Conservation (phyloP, 495 filamentous ascomycete genomes). For the Neurospora discreta region DNA sequence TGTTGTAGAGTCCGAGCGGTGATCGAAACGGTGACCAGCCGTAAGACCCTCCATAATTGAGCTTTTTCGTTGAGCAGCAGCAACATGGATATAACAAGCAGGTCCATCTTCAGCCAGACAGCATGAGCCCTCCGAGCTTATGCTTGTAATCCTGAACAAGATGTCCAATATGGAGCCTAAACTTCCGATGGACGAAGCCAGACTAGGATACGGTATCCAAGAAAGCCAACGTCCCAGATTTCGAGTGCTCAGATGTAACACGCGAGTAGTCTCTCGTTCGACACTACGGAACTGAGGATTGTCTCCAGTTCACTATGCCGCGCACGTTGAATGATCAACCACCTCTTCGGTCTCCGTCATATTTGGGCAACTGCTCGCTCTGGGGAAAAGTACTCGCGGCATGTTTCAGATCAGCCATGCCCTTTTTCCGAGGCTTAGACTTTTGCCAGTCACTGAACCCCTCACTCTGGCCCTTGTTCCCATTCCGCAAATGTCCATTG, state of each 20-base stretch:
- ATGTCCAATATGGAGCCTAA: slow-evolving; percentile 16
- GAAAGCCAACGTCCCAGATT: slow-evolving; percentile 7
- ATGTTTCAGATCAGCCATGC: slow-evolving; percentile 22
- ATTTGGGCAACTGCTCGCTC: slow-evolving; percentile 38
- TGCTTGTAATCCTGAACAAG: slow-evolving; percentile 14
- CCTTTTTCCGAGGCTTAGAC: slow-evolving; percentile 38
- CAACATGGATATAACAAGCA: neutral
- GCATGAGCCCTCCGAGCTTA: slow-evolving; percentile 1
- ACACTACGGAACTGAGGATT: neutral
- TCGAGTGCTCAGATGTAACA: neutral
- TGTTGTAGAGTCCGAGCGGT: neutral
- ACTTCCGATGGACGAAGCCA: slow-evolving; percentile 5
- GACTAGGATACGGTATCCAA: slow-evolving; percentile 17
- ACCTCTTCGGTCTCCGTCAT: slow-evolving; percentile 42
- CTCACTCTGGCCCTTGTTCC: slow-evolving; percentile 39
- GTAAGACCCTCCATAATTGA: neutral
- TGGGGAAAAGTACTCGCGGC: slow-evolving; percentile 23
- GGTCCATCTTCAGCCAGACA: neutral
- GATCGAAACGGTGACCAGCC: neutral
- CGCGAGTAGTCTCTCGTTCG: neutral
- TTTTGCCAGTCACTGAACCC: slow-evolving; percentile 36
- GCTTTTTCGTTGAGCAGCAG: neutral
- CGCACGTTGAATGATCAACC: slow-evolving; percentile 24
- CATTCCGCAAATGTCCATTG: slow-evolving; percentile 33
- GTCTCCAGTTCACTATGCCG: neutral